These are phyloP conservation scores for Acarospora socialis DNA, from an alignment of 2,329 filamentous ascomycete species.

Conservation along the genomic window DNA sequence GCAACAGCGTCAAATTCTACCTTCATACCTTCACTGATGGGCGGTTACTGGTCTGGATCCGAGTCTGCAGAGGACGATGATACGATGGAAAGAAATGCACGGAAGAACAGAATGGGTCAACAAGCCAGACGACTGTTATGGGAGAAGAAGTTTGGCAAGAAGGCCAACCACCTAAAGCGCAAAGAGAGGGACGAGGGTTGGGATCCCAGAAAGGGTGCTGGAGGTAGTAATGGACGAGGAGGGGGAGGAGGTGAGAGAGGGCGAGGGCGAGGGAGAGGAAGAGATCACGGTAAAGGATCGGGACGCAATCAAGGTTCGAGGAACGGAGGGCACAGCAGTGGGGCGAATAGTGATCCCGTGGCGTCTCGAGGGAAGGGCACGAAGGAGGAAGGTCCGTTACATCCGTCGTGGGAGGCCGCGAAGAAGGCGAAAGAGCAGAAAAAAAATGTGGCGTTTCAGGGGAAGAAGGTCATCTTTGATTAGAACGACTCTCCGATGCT, in stretches of 20 bases:
- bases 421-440: slow-evolving; percentile 42
- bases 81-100: slow-evolving; percentile 22
- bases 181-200: slow-evolving; percentile 37
- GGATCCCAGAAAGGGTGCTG: slow-evolving; percentile 45
- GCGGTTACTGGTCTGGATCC: slow-evolving; percentile 48
- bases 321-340: slow-evolving; percentile 11
- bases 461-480: slow-evolving; percentile 51
- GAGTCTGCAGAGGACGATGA: slow-evolving; percentile 40
- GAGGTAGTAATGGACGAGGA: slow-evolving; percentile 17
- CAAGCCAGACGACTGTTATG: slow-evolving; percentile 45
- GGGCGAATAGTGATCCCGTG: slow-evolving; percentile 13
- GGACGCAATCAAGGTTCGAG: slow-evolving; percentile 8
- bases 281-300: slow-evolving; percentile 7
- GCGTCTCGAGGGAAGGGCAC: slow-evolving; percentile 12
- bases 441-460: slow-evolving; percentile 36
- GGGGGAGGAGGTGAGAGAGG: slow-evolving; percentile 16
- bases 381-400: slow-evolving; percentile 37
- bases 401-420: slow-evolving; percentile 52
- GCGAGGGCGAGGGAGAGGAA: slow-evolving; percentile 12
- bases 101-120: slow-evolving; percentile 50
- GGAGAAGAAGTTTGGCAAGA: slow-evolving; percentile 46
- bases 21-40: slow-evolving; percentile 48
- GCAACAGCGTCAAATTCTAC: slow-evolving; percentile 22
- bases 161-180: slow-evolving; percentile 43
- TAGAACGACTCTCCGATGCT: no score